These are phyloP conservation scores for Cytospora piceicola DNA, from an alignment of 2,329 filamentous ascomycete species.

Conservation along the genomic window DNA sequence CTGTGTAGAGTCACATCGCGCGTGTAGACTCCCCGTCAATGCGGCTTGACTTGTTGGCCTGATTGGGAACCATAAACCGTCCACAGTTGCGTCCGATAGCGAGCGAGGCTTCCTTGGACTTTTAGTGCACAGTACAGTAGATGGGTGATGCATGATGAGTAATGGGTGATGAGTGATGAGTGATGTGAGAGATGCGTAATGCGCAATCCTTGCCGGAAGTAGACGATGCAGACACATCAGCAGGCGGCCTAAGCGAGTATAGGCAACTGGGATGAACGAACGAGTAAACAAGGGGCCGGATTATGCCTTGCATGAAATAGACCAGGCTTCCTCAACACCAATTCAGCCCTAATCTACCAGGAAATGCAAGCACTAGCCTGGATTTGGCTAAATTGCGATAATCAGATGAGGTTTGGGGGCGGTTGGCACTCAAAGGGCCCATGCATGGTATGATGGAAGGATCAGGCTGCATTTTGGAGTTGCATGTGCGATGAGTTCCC, in stretches of 20 bases:
- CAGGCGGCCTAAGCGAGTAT: background rate
- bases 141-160: background rate
- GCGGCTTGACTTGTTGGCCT: background rate
- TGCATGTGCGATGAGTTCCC: background rate
- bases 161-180: background rate
- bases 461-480: background rate
- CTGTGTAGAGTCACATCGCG: conserved; percentile 1
- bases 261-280: background rate
- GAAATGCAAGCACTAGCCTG: conserved; percentile 18
- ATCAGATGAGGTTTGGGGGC: conserved; percentile 22
- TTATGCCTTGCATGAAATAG: conserved; percentile 17
- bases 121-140: background rate
- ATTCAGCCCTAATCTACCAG: conserved; percentile 29
- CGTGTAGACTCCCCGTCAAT: background rate
- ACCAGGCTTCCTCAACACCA: conserved; percentile 23
- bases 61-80: conserved; percentile 16
- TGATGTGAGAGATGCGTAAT: too few relatives aligned
- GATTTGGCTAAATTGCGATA: conserved; percentile 2
- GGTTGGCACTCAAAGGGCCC: conserved; percentile 2
- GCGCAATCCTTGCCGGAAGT: background rate
- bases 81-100: conserved; percentile 1
- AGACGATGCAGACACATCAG: background rate
- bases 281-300: background rate
- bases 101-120: background rate
- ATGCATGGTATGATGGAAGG: background rate